Evolutionary conservation across 495 filamentous ascomycete genomes (phyloP), one percentile per base, ranked within the genome.

Genomic region (Podospora pseudoanserina): DNA sequence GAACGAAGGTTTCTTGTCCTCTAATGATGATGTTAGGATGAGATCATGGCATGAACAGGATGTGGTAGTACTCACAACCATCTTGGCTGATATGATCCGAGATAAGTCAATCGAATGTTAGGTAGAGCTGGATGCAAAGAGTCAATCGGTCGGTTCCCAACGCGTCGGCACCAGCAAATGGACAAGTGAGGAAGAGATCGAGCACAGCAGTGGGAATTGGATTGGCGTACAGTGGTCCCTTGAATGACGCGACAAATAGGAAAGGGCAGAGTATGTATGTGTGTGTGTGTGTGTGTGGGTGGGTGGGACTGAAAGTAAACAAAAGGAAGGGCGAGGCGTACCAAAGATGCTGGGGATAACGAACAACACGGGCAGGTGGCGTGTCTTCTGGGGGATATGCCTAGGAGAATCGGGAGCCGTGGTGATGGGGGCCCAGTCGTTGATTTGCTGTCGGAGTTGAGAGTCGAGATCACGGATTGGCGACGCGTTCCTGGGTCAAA

Each of bases 1-100:
- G 86, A 85, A 79, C 93, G 88, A 66, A 63, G 60, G 69, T 66
- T 75, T 68, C 71, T 76, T 56, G 72, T 74, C 28, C 64, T 65
- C 68, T 65, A 54, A 27, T 19, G 58, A 20, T 26, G 44, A 56
- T 34, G 65, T 72, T 13, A 72, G 30, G 15, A 23, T 13, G 16
- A 27, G 5, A 5, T 30, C 65, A 5, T 18, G 60, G 56, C 34
- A 49, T 13, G 16, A 19, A 26, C 30, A 55, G 58, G 3, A 54
- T 27, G 26, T 2, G 27, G 66, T 20, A 66, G 18, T 63, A 83
- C 84, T 82, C 82, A 86, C 84, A 62, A 78, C 78, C 84, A 86
- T 86, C 57, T 77, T 83, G 76, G 54, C 59, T 27, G 19, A 30
- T 56, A 63, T 7, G 9, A 15, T 56, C 18, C n/a, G 34, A 53